Evolutionary conservation across 1,284 basidiomycete genomes (phyloP).

Genomic region (Marasmius sp.): DNA sequence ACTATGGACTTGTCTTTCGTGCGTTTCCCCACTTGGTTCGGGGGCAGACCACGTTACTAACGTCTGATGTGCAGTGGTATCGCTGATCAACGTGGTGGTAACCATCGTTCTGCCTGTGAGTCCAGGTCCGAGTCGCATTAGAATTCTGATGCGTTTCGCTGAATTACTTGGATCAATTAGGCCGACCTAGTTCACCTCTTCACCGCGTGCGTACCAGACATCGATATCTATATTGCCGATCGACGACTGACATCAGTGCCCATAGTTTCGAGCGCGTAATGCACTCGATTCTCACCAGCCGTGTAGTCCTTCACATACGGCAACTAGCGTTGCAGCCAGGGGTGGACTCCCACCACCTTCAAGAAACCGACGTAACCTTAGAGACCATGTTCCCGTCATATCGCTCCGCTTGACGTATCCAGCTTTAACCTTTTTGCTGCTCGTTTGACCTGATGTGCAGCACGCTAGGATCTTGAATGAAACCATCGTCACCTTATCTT

Average conservation of each 20-base stretch:
- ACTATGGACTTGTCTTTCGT: background rate
- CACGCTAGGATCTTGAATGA: too few relatives aligned
- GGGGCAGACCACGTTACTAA: background rate
- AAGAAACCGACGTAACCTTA: too few relatives aligned
- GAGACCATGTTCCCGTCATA: too few relatives aligned
- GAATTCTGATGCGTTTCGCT: too few relatives aligned
- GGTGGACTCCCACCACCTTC: too few relatives aligned
- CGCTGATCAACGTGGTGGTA: background rate
- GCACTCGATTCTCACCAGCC: conserved; percentile 19
- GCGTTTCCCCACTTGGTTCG: background rate
- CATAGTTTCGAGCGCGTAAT: conserved; percentile 20
- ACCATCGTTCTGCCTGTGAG: too few relatives aligned
- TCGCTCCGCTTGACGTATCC: too few relatives aligned
- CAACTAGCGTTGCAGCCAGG: background rate
- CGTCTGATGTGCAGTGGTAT: background rate
- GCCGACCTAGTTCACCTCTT: background rate
- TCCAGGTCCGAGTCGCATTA: too few relatives aligned
- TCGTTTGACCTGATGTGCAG: too few relatives aligned
- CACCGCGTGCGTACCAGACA: background rate
- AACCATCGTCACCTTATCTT: too few relatives aligned
- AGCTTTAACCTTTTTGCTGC: too few relatives aligned
- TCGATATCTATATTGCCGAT: background rate
- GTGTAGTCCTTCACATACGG: conserved; percentile 7
- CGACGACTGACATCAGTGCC: conserved; percentile 14
- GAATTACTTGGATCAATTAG: too few relatives aligned